A percentile compares a stretch with the other conserved stretches of the same genome.
phyloP scores from a whole-genome alignment of 1,284 basidiomycete species.

The Sanghuangporus weigelae region DNA sequence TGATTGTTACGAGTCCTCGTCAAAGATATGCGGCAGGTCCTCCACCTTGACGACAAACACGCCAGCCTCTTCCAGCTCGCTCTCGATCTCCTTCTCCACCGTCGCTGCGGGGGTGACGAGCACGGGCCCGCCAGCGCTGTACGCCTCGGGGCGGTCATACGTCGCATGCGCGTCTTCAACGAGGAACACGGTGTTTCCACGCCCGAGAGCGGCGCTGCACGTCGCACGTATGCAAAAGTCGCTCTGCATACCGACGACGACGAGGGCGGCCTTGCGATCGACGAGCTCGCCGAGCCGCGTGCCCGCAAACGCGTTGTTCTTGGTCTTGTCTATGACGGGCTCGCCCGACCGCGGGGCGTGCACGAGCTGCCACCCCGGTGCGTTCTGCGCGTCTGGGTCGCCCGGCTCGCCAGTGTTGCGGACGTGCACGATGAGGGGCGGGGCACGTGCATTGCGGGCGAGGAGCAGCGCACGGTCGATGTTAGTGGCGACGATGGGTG shows the following conservation, averaged over 20 bases:
- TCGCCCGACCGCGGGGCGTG: conserved; percentile 42
- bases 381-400: conserved; percentile 51
- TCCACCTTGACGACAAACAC: conserved; percentile 60
- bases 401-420: conserved; percentile 55
- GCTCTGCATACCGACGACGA: conserved; percentile 61
- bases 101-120: conserved; percentile 41
- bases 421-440: conserved; percentile 59
- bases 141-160: conserved; percentile 56
- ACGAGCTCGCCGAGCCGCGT: conserved; percentile 47
- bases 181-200: conserved; percentile 60
- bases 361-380: conserved; percentile 53
- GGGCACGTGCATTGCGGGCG: conserved; percentile 42
- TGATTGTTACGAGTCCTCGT: conserved; percentile 27
- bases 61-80: conserved; percentile 59
- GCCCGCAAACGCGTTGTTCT: conserved; percentile 64
- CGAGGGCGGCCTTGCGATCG: conserved; percentile 44
- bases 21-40: conserved; percentile 51
- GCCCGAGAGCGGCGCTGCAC: conserved; percentile 51
- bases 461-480: conserved; percentile 43
- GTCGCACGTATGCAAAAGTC: conserved; percentile 64
- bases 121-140: conserved; percentile 28
- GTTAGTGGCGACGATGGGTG: conserved; percentile 39
- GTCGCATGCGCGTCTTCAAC: conserved; percentile 61
- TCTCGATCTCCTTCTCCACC: conserved; percentile 43
- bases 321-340: conserved; percentile 55